A percentile compares a stretch with the other conserved stretches of the same genome.
These are phyloP conservation scores for Colletotrichum phormii DNA, from an alignment of 2,329 filamentous ascomycete species.

Conservation along the genomic window DNA sequence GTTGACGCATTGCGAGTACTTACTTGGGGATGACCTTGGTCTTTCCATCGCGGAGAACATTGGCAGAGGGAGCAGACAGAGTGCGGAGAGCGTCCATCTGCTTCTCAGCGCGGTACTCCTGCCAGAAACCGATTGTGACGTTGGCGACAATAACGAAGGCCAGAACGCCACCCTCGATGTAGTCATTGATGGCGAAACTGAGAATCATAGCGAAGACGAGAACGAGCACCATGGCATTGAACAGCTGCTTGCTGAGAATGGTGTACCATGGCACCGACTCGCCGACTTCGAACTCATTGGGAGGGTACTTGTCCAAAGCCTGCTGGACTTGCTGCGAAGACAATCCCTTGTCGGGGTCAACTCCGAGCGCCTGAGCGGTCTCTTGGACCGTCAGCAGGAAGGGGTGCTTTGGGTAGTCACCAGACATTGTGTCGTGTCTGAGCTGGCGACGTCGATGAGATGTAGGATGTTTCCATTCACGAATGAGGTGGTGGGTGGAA, in stretches of 20 bases:
- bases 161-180: conserved; percentile 76
- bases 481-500: neutral
- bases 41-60: conserved; percentile 70
- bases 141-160: conserved; percentile 76
- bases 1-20: conserved; percentile 42
- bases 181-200: conserved; percentile 74
- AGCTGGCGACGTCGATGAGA: conserved; percentile 19
- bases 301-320: conserved; percentile 70
- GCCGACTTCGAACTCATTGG: conserved; percentile 77
- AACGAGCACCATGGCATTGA: conserved; percentile 84
- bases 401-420: conserved; percentile 64
- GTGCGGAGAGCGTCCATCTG: conserved; percentile 73
- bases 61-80: conserved; percentile 73
- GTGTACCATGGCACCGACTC: conserved; percentile 77
- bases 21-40: conserved; percentile 69
- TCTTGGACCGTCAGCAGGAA: conserved; percentile 71
- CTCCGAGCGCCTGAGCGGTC: conserved; percentile 71
- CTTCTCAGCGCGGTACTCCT: conserved; percentile 74
- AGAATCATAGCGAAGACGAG: conserved; percentile 82
- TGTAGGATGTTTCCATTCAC: conserved; percentile 24
- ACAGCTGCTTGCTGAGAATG: conserved; percentile 77
- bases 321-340: conserved; percentile 68
- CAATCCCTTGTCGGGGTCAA: conserved; percentile 76
- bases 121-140: conserved; percentile 75
- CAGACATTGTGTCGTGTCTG: conserved; percentile 51